Evolutionary conservation across 2,329 filamentous ascomycete genomes (phyloP).

Genomic region (Xylariaceae sp.): DNA sequence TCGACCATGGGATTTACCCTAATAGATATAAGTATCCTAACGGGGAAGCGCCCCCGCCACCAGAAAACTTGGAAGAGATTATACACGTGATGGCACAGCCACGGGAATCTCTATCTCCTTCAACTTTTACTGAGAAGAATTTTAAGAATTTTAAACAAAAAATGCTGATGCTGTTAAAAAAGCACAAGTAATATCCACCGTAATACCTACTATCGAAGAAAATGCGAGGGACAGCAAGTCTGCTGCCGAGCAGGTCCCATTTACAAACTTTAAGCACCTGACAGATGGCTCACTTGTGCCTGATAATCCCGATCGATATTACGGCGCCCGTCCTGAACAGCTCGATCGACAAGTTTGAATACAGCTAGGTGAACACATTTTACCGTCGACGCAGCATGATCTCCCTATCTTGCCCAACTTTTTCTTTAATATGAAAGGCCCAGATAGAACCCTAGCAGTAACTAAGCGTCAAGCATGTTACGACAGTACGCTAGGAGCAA

Average conservation of each 20-base stretch:
- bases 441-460: constrained; percentile 36
- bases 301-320: constrained; percentile 14
- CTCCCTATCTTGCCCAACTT: too few species aligned
- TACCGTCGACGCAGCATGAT: too few species aligned
- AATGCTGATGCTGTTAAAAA: constrained; percentile 7
- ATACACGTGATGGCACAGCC: background rate
- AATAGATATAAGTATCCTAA: constrained; percentile 15
- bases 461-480: constrained; percentile 41
- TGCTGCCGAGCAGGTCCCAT: constrained; percentile 1
- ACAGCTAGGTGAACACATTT: too few species aligned
- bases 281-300: constrained; percentile 13
- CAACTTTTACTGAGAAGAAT: constrained; percentile 23
- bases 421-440: too few species aligned
- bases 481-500: constrained; percentile 43
- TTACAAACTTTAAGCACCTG: constrained; percentile 8
- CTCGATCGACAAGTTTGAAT: background rate
- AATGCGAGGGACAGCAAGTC: background rate
- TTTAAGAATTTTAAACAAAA: constrained; percentile 29
- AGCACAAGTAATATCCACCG: background rate
- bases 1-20: constrained; percentile 35
- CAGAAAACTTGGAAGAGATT: constrained; percentile 20
- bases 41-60: constrained; percentile 3
- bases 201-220: constrained; percentile 11
- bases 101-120: constrained; percentile 27
- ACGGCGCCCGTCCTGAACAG: constrained; percentile 14